phyloP scores from a whole-genome alignment of 129 eudicot species.

The Scalesia atractyloides region DNA sequence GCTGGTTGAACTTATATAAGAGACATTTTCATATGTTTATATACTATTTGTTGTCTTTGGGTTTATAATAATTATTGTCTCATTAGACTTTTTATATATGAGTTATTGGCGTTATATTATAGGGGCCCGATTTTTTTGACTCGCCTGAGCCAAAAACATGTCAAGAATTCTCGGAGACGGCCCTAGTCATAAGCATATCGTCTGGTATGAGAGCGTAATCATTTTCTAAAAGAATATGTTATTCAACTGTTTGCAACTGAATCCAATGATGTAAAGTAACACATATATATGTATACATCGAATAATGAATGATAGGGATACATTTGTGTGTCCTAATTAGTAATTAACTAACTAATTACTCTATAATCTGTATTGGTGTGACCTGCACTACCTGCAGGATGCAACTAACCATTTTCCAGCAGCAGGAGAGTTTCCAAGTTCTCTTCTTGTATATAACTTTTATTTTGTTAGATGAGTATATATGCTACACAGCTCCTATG shows the following conservation, averaged over 20 bases:
- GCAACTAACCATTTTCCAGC: conserved; percentile 15
- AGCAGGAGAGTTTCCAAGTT: background rate
- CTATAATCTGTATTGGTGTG: conserved; percentile 14
- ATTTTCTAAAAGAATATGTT: too few species aligned
- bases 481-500: conserved; percentile 30
- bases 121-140: too few species aligned
- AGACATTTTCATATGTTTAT: too few species aligned
- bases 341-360: conserved; percentile 10
- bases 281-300: background rate
- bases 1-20: too few species aligned
- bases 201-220: too few species aligned
- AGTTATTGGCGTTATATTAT: too few species aligned
- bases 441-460: background rate
- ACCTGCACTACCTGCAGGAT: conserved; percentile 8
- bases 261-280: background rate
- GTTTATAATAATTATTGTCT: too few species aligned
- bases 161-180: too few species aligned
- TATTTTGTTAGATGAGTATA: conserved; percentile 10
- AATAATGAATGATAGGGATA: background rate
- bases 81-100: too few species aligned
- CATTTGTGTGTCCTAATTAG: background rate
- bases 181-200: too few species aligned
- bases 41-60: too few species aligned
- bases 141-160: too few species aligned
- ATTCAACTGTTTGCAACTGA: background rate